phyloP scores from a whole-genome alignment of 1,284 basidiomycete species.

The Ceratobasidium theobromae region DNA sequence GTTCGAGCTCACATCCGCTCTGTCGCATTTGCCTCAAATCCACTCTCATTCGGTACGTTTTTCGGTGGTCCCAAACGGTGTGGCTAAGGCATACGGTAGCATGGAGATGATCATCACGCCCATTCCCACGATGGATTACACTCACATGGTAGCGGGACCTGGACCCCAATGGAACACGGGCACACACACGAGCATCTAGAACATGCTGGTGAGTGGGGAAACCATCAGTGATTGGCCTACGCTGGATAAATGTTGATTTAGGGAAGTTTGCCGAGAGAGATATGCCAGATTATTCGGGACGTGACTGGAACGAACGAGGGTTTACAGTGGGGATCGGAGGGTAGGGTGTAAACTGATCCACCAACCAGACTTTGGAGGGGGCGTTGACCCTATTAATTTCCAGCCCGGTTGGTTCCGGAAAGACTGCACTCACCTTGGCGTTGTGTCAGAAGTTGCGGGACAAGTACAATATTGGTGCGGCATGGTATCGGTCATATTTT shows the following conservation, averaged over 20 bases:
- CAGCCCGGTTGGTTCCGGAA: conserved; percentile 95
- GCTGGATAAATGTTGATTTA: conserved; percentile 43
- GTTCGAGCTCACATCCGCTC: conserved; percentile 22
- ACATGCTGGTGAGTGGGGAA: conserved; percentile 63
- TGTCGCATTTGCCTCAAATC: conserved; percentile 9
- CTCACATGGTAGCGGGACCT: conserved; percentile 40
- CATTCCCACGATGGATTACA: conserved; percentile 53
- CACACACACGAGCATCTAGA: conserved; percentile 91
- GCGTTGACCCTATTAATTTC: neutral
- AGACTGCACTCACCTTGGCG: conserved; percentile 91
- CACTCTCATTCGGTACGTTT: conserved; percentile 19
- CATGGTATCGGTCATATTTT: neutral
- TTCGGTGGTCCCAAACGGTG: neutral
- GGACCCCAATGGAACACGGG: conserved; percentile 64
- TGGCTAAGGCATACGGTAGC: conserved; percentile 1
- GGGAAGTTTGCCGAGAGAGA: conserved; percentile 94
- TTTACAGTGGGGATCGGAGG: conserved; percentile 98
- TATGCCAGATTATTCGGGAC: conserved; percentile 79
- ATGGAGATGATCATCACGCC: conserved; percentile 13
- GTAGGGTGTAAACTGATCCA: conserved; percentile 48
- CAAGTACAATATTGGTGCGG: conserved; percentile 84
- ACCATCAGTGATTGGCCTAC: conserved; percentile 14
- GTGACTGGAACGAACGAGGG: conserved; percentile 90
- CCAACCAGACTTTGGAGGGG: too few species aligned
- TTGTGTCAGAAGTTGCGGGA: conserved; percentile 85